phyloP scores from a whole-genome alignment of 371 early-diverging fungal species.

The Blakeslea trispora region DNA sequence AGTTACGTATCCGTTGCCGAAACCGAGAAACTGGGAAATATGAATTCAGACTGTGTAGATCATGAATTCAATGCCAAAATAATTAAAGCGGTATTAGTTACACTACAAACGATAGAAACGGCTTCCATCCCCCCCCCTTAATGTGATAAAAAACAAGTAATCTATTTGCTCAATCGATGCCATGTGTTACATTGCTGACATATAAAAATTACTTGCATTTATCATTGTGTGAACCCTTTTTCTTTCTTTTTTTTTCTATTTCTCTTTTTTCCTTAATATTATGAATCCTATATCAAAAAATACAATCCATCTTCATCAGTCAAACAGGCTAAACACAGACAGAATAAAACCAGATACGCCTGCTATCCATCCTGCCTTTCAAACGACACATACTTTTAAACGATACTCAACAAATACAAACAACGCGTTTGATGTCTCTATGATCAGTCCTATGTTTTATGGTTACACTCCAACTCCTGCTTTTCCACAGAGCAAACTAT shows the following conservation, averaged over 20 bases:
- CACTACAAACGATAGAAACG: no score
- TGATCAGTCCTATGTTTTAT: slow-evolving; percentile 37
- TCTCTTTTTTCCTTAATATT: neutral
- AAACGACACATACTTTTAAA: slow-evolving; percentile 2
- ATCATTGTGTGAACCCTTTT: neutral
- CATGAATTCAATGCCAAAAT: no score
- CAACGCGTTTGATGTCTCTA: slow-evolving; percentile 29
- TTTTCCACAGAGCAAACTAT: slow-evolving; percentile 13
- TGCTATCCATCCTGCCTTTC: slow-evolving; percentile 14
- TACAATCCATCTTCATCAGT: neutral
- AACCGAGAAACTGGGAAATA: no score
- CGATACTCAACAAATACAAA: slow-evolving; percentile 9
- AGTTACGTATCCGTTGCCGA: no score
- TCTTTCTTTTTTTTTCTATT: neutral
- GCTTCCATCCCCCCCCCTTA: no score
- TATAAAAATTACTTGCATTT: no score
- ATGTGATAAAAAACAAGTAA: no score
- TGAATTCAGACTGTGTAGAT: no score
- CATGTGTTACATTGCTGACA: neutral
- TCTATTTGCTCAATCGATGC: no score
- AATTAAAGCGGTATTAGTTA: no score
- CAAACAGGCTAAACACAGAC: no score
- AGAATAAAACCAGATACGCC: no score
- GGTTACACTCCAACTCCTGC: slow-evolving; percentile 28
- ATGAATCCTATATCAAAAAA: neutral